Evolutionary conservation across 164 flowering plant genomes (phyloP), one percentile per base, ranked within the genome.

Genomic region (Chimonanthus praecox): DNA sequence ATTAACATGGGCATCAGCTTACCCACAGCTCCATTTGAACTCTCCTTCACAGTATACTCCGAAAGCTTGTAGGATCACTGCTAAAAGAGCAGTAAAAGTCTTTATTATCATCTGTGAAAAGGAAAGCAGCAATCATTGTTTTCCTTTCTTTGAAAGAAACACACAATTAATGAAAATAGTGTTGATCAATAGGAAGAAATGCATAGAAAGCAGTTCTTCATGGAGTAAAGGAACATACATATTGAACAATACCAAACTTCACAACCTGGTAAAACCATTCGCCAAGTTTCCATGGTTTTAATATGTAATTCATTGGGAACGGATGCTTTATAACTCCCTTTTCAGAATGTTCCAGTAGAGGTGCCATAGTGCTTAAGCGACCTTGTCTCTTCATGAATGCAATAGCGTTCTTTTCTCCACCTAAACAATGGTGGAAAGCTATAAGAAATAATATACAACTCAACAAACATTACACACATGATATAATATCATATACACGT

Each of bases 41-140:
- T 95, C 98, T 84, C 99, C 99, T 83, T 95, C 98, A 86, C 99
- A 95, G 69, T 93, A 95, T 46, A 90, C 91, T 72, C 85, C 88
- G 76, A 89, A 90, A 43, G 90, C 91, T 84, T 96, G 91, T 72
- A 96, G 89, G 76, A 96, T 74, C 49, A 96, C 94, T 0, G 99
- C 98, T 73, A 85, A 79, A 71, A 93, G 60, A 60, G 97, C 92
- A 75, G 77, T 88, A 33, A 92, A 67, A 60, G 88, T 73, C 83
- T 96, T 93, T 73, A 92, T 94, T 75, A 96, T 68, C 99, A 93
- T 96, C 99, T 96, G 92, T 76, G 71, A 61, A 47, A 9, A 13
- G 47, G 58, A 65, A 73, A 54, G 54, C 21, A 47, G 67, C 7
- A 9, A 44, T 9, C 15, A 66, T 15, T 66, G 11, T 8, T 65